Evolutionary conservation across 192 early-diverging fungal species (phyloP).

Genomic region (Podila horticola): DNA sequence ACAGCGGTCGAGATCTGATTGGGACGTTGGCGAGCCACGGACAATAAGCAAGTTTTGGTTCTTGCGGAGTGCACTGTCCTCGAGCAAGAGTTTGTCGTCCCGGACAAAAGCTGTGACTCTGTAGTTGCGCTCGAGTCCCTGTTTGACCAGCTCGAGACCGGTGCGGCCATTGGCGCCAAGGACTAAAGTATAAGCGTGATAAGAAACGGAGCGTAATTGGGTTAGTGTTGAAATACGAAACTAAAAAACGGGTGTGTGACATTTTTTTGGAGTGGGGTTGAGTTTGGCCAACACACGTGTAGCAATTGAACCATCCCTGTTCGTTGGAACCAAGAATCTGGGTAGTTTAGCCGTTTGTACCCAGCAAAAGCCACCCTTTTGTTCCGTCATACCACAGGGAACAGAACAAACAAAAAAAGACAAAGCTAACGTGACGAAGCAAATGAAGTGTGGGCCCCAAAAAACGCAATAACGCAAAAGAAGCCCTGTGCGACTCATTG

Average conservation of each 20-base stretch:
- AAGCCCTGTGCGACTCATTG: no score
- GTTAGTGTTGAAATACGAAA: background rate
- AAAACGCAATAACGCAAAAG: no score
- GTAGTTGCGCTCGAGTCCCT: constrained; percentile 50
- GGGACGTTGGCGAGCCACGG: constrained; percentile 41
- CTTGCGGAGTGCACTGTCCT: constrained; percentile 30
- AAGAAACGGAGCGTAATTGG: background rate
- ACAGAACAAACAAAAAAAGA: no score
- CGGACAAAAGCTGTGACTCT: constrained; percentile 51
- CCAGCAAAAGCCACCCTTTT: no score
- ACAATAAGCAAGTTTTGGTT: constrained; percentile 52
- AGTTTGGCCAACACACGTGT: no score
- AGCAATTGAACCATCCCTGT: no score
- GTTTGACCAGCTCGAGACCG: constrained; percentile 48
- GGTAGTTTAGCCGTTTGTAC: no score
- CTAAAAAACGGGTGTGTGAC: background rate
- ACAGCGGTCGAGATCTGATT: constrained; percentile 45
- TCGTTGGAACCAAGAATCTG: no score
- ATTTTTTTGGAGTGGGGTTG: background rate
- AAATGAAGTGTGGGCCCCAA: no score
- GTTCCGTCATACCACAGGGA: no score
- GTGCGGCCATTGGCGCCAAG: constrained; percentile 49
- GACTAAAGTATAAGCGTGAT: constrained; percentile 18
- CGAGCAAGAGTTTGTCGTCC: constrained; percentile 33
- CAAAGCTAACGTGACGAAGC: no score